Conservation (phyloP, 2,329 filamentous ascomycete species). For the Fusarium penzigii region DNA sequence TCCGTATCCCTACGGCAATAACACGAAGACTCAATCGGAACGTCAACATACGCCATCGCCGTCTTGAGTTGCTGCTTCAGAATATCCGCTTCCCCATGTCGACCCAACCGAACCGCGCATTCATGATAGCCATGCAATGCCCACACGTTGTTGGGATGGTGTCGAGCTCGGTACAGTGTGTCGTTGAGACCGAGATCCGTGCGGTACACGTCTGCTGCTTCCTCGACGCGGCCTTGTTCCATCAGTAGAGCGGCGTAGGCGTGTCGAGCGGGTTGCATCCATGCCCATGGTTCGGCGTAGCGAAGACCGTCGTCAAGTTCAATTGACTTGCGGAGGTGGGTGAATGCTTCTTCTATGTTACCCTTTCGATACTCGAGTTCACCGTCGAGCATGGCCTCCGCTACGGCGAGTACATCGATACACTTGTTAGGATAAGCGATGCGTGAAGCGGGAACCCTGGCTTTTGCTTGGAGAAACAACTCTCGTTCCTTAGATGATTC, state of each 20-base stretch:
- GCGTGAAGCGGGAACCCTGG: constrained; percentile 54
- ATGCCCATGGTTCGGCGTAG: constrained; percentile 73
- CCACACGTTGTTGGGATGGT: constrained; percentile 74
- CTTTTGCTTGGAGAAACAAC: constrained; percentile 51
- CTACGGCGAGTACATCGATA: constrained; percentile 61
- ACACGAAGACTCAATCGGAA: constrained; percentile 45
- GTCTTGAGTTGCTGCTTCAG: constrained; percentile 47
- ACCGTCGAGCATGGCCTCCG: constrained; percentile 66
- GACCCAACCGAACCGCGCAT: constrained; percentile 56
- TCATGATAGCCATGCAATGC: constrained; percentile 71
- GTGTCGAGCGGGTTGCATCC: constrained; percentile 73
- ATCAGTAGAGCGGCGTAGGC: constrained; percentile 67
- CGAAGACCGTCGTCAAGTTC: constrained; percentile 60
- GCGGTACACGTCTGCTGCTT: constrained; percentile 56
- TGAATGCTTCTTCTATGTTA: constrained; percentile 59
- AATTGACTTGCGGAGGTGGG: constrained; percentile 55
- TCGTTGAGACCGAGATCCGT: constrained; percentile 60
- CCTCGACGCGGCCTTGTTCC: constrained; percentile 59
- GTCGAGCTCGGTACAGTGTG: constrained; percentile 59
- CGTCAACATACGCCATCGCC: constrained; percentile 59
- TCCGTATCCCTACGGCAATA: constrained; percentile 23
- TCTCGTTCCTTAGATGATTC: constrained; percentile 52
- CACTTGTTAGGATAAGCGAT: constrained; percentile 70
- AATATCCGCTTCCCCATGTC: constrained; percentile 38
- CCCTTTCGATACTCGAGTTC: constrained; percentile 69